Percentiles rank a stretch among this genome's conserved stretches.
Evolutionary conservation across 345 rosid genomes (phyloP).

Genomic region (Anastatica hierochuntica): DNA sequence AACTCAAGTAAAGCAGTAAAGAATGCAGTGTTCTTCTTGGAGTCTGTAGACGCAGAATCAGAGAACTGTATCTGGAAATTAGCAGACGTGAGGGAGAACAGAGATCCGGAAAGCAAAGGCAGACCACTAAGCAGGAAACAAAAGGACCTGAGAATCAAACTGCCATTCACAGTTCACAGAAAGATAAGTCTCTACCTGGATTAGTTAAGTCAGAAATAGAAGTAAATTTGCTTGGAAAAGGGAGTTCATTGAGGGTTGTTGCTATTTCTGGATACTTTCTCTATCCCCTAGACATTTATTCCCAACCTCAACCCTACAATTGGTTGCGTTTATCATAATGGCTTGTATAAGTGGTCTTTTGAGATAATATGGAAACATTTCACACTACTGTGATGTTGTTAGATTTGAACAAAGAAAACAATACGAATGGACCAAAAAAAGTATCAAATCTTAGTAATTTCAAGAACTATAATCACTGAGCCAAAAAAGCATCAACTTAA

Average conservation of each 20-base stretch:
- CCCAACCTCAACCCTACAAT: too few relatives aligned
- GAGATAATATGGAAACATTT: conserved; percentile 9
- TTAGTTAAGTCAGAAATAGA: conserved; percentile 16
- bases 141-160: conserved; percentile 61
- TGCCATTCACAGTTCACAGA: conserved; percentile 43
- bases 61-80: too few relatives aligned
- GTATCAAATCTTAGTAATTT: not conserved
- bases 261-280: too few relatives aligned
- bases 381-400: conserved; percentile 3
- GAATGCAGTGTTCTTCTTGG: conserved; percentile 46
- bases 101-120: conserved; percentile 70
- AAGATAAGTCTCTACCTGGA: conserved; percentile 55
- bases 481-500: conserved; percentile 20
- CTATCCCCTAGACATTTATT: too few relatives aligned
- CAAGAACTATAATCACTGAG: conserved; percentile 19
- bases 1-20: conserved; percentile 33
- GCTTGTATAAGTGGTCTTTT: not conserved
- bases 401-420: conserved; percentile 1
- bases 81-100: too few relatives aligned
- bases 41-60: too few relatives aligned
- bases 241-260: conserved; percentile 2
- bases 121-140: conserved; percentile 67
- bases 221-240: not conserved
- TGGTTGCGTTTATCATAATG: not conserved
- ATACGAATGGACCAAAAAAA: not conserved